Evolutionary conservation across 1,284 basidiomycete genomes (phyloP).

Genomic region (Anthracocystis setariae): DNA sequence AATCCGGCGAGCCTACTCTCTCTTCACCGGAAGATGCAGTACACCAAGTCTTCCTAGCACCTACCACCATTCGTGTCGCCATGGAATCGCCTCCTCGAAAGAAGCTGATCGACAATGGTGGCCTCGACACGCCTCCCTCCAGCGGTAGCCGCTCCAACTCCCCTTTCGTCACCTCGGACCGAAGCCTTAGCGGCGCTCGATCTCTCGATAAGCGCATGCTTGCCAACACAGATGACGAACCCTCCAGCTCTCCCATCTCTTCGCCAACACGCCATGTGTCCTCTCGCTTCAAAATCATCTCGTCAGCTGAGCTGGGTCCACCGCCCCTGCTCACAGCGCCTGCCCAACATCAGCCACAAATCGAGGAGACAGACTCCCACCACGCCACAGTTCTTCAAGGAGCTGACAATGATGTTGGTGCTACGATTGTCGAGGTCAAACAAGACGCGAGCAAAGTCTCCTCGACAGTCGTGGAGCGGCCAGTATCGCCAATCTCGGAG

Average conservation of each 20-base stretch:
- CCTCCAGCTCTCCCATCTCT: slow-evolving; percentile 48
- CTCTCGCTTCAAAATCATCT: slow-evolving; percentile 15
- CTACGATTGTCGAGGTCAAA: too few relatives aligned
- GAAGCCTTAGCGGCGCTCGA: slow-evolving; percentile 6
- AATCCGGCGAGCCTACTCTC: background rate
- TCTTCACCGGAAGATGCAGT: background rate
- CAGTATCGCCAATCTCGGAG: background rate
- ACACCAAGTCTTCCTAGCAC: slow-evolving; percentile 1
- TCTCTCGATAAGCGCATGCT: slow-evolving; percentile 21
- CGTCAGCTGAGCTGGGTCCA: slow-evolving; percentile 17
- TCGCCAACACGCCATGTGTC: slow-evolving; percentile 48
- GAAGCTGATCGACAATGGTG: slow-evolving; percentile 30
- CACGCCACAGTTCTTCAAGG: too few relatives aligned
- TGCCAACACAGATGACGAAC: slow-evolving; percentile 26
- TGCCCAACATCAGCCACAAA: background rate
- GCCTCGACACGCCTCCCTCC: slow-evolving; percentile 50
- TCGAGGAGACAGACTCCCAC: background rate
- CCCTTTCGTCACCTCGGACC: slow-evolving; percentile 33
- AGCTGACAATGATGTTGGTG: too few relatives aligned
- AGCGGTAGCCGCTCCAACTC: slow-evolving; percentile 45
- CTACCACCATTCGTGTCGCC: slow-evolving; percentile 10
- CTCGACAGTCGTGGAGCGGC: too few relatives aligned
- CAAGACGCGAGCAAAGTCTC: too few relatives aligned
- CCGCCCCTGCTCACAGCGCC: background rate
- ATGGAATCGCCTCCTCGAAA: slow-evolving; percentile 47